Percentiles rank a stretch among this genome's conserved stretches.
phyloP scores from a whole-genome alignment of 78 protist species.

The Bodo saltans region DNA sequence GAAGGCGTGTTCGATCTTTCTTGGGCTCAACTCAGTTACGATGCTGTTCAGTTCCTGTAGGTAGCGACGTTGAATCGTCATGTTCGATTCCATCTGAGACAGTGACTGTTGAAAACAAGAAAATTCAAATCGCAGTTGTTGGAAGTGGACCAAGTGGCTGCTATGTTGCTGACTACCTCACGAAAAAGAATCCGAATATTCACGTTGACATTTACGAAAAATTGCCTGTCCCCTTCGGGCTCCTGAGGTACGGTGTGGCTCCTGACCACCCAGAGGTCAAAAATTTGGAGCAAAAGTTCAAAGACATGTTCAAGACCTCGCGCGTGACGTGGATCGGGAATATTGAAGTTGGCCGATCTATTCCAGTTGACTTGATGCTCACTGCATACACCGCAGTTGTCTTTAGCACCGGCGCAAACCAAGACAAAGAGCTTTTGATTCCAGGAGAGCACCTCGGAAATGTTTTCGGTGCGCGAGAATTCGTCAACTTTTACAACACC shows the following conservation, averaged over 20 bases:
- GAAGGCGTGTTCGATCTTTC: too few species aligned
- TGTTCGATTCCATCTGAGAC: too few species aligned
- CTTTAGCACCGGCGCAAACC: constrained; percentile 55
- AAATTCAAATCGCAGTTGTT: constrained; percentile 33
- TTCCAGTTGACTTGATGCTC: constrained; percentile 27
- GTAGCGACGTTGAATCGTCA: too few species aligned
- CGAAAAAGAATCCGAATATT: background rate
- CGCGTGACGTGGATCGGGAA: constrained; percentile 28
- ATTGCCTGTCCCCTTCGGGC: constrained; percentile 71
- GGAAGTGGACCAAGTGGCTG: constrained; percentile 66
- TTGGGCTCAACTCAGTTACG: too few species aligned
- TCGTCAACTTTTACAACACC: constrained; percentile 76
- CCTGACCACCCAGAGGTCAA: constrained; percentile 78
- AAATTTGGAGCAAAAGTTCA: constrained; percentile 24
- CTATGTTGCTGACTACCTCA: constrained; percentile 41
- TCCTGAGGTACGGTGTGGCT: constrained; percentile 78
- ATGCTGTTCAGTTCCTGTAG: too few species aligned
- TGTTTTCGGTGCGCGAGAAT: constrained; percentile 51
- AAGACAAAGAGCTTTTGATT: constrained; percentile 27
- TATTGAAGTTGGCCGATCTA: constrained; percentile 25
- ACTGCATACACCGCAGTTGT: constrained; percentile 47
- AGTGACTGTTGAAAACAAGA: too few species aligned
- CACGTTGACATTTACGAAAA: constrained; percentile 56
- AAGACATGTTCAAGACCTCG: background rate
- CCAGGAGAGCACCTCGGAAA: constrained; percentile 29